phyloP scores from a whole-genome alignment of 2,329 filamentous ascomycete genomes.

The Ophiosphaerella korrae region DNA sequence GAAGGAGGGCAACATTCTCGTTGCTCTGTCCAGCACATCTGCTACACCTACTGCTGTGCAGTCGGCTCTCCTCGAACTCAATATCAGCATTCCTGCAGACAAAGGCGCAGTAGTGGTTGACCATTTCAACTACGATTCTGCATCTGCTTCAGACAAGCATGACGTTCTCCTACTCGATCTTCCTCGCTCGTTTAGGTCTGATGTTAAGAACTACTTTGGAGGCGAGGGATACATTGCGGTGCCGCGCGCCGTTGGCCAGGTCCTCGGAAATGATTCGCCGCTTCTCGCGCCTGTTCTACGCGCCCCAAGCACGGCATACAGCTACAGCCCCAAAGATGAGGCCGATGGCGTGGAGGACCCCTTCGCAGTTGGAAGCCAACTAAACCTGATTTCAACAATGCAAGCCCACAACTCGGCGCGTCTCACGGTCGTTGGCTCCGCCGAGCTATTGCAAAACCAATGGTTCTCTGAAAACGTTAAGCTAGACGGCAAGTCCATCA shows the following conservation, averaged over 20 bases:
- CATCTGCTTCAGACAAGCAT: conserved; percentile 79
- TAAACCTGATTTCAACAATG: conserved; percentile 81
- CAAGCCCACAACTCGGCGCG: conserved; percentile 94
- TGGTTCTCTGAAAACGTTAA: conserved; percentile 84
- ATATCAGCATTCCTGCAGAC: conserved; percentile 84
- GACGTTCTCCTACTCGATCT: conserved; percentile 82
- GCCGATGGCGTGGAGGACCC: conserved; percentile 73
- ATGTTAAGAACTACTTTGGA: conserved; percentile 77
- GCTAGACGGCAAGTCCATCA: conserved; percentile 59
- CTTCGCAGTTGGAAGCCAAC: conserved; percentile 82
- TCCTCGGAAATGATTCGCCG: conserved; percentile 74
- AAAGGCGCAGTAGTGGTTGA: conserved; percentile 86
- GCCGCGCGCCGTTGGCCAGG: conserved; percentile 79
- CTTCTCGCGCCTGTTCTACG: conserved; percentile 81
- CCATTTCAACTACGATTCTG: conserved; percentile 90
- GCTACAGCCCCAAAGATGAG: conserved; percentile 92
- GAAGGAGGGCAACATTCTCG: conserved; percentile 85
- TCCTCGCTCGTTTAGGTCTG: conserved; percentile 68
- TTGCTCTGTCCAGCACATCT: conserved; percentile 76
- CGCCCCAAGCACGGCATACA: conserved; percentile 85
- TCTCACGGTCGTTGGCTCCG: conserved; percentile 81
- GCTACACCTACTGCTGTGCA: conserved; percentile 74
- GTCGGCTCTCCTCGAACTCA: conserved; percentile 82
- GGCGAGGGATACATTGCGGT: conserved; percentile 76
- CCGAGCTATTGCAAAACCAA: conserved; percentile 83